phyloP scores from a whole-genome alignment of 495 filamentous ascomycete species.

The Lophiostoma macrostomum region DNA sequence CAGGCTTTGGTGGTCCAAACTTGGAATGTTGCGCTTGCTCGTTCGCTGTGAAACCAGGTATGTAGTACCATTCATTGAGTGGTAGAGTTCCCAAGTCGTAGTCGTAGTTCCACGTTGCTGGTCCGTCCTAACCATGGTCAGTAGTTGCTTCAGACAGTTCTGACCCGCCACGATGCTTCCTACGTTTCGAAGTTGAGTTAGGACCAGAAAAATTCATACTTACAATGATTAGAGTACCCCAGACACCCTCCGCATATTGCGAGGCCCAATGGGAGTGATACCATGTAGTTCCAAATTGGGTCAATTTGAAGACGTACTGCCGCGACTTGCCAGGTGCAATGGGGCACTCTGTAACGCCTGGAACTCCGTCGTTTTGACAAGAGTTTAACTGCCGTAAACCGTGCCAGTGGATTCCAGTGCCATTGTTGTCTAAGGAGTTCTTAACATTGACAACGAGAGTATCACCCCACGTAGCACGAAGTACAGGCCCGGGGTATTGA shows the following conservation, averaged over 20 bases:
- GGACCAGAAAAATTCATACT: neutral
- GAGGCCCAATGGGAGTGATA: slow-evolving; percentile 41
- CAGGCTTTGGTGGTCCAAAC: slow-evolving; percentile 31
- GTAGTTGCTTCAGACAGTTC: no score
- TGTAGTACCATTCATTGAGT: slow-evolving; percentile 42
- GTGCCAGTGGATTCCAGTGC: slow-evolving; percentile 44
- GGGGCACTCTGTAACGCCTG: slow-evolving; percentile 36
- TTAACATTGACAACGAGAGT: slow-evolving; percentile 37
- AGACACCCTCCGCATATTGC: slow-evolving; percentile 42
- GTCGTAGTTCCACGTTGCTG: slow-evolving; percentile 42
- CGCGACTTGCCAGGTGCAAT: slow-evolving; percentile 39
- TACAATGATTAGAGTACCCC: slow-evolving; percentile 40
- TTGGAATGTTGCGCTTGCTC: slow-evolving; percentile 24
- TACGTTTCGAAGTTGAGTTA: no score
- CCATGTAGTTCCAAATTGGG: slow-evolving; percentile 42
- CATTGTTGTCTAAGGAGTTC: slow-evolving; percentile 40
- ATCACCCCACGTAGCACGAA: slow-evolving; percentile 38
- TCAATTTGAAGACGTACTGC: slow-evolving; percentile 39
- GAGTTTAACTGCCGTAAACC: slow-evolving; percentile 38
- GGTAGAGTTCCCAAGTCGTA: slow-evolving; percentile 38
- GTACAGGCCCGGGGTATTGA: slow-evolving; percentile 38
- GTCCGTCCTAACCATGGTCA: slow-evolving; percentile 31
- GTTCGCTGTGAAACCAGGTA: slow-evolving; percentile 30
- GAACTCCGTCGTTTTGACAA: slow-evolving; percentile 37
- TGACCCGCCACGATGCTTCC: no score